Evolutionary conservation across 495 filamentous ascomycete genomes (phyloP).

Genomic region (Margaritispora aquatica): DNA sequence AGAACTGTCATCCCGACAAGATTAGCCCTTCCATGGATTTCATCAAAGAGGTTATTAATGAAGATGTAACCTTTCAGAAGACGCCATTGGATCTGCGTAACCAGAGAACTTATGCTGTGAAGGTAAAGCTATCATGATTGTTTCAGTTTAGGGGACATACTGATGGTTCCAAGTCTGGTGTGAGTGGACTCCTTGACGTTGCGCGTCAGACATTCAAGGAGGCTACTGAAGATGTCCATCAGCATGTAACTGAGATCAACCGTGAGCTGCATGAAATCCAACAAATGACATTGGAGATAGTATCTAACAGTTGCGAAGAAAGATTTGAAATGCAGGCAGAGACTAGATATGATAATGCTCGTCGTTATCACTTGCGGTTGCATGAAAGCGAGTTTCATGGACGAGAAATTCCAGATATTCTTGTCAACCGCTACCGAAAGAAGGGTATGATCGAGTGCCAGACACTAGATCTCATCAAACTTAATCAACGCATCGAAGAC

Average conservation of each 20-base stretch:
- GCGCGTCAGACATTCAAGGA: slow-evolving; percentile 84
- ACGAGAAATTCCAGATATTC: slow-evolving; percentile 54
- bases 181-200: slow-evolving; percentile 82
- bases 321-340: slow-evolving; percentile 55
- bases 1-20: slow-evolving; percentile 59
- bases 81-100: slow-evolving; percentile 82
- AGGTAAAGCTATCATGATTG: slow-evolving; percentile 37
- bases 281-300: too few relatives aligned
- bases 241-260: slow-evolving; percentile 59
- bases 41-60: slow-evolving; percentile 70
- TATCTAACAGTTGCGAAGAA: slow-evolving; percentile 27
- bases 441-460: slow-evolving; percentile 76
- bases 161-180: slow-evolving; percentile 52
- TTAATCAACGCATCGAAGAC: slow-evolving; percentile 68
- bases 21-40: slow-evolving; percentile 52
- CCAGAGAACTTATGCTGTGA: slow-evolving; percentile 89
- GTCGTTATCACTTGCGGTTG: slow-evolving; percentile 78
- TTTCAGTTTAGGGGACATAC: background rate
- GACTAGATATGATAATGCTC: slow-evolving; percentile 66
- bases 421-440: slow-evolving; percentile 71
- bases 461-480: slow-evolving; percentile 75
- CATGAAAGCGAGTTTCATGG: slow-evolving; percentile 56
- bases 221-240: slow-evolving; percentile 66
- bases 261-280: too few relatives aligned
- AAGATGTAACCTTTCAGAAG: slow-evolving; percentile 70